Conservation (phyloP, 2,329 filamentous ascomycete genomes). For the Dactylellina sp. region DNA sequence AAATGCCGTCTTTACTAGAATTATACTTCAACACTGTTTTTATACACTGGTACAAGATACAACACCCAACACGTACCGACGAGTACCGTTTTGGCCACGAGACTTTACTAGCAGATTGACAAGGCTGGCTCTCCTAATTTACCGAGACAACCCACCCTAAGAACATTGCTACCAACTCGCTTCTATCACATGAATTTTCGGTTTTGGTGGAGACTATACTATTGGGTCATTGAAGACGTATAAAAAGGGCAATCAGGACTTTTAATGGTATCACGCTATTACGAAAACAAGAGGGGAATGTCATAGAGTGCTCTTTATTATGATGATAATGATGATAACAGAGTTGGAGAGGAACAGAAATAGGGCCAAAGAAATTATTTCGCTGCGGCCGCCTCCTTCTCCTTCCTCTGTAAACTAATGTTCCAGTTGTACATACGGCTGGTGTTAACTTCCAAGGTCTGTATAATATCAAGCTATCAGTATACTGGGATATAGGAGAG, state of each 20-base stretch:
- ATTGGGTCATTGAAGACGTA: background rate
- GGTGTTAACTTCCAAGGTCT: conserved; percentile 96
- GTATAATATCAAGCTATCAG: conserved; percentile 45
- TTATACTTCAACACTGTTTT: background rate
- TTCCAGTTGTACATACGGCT: conserved; percentile 99
- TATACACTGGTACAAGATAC: background rate
- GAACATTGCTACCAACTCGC: too few species aligned
- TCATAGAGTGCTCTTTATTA: background rate
- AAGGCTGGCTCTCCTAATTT: too few species aligned
- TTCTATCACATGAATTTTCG: too few species aligned
- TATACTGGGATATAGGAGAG: background rate
- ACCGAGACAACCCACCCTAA: too few species aligned
- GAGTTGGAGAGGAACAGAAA: conserved; percentile 62
- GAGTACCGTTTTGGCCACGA: too few species aligned
- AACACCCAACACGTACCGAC: conserved; percentile 1
- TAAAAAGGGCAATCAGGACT: background rate
- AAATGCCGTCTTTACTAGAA: background rate
- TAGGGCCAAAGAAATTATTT: conserved; percentile 18
- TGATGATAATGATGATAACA: too few species aligned
- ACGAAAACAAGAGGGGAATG: background rate
- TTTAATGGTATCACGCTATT: conserved; percentile 20
- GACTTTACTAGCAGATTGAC: too few species aligned
- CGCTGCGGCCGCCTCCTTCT: conserved; percentile 71
- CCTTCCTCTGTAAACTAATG: conserved; percentile 92
- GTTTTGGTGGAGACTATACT: background rate